A percentile compares a stretch with the other conserved stretches of the same genome.
Evolutionary conservation across 768 basidiomycete species (phyloP).

Genomic region (Kwoniella bestiolae): DNA sequence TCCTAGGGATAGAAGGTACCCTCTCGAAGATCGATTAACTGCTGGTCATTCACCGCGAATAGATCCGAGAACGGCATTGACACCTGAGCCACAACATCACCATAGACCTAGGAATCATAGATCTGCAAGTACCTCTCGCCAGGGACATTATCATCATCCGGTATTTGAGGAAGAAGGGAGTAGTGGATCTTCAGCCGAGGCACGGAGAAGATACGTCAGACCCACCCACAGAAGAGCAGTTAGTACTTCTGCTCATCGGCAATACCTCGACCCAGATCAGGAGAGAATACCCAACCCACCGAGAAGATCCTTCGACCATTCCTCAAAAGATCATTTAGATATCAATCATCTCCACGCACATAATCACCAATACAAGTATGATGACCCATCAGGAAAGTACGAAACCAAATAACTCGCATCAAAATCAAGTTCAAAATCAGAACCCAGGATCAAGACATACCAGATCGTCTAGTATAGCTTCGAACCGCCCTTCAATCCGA

Average conservation of each 20-base stretch:
- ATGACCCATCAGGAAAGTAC: slow-evolving; percentile 1
- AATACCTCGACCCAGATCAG: not conserved
- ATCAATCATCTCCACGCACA: not conserved
- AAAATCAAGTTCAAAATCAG: not conserved
- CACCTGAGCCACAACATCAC: not conserved
- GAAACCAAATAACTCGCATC: not conserved
- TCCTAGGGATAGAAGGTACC: slow-evolving; percentile 6
- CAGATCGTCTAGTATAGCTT: slow-evolving; percentile 1
- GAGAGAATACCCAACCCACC: slow-evolving; percentile 7
- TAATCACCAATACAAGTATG: not conserved
- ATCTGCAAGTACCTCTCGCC: slow-evolving; percentile 12
- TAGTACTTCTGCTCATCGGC: slow-evolving; percentile 14
- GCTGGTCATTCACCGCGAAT: not conserved
- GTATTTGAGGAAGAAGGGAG: slow-evolving; percentile 1
- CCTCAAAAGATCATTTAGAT: slow-evolving; percentile 5
- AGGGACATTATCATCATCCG: not conserved
- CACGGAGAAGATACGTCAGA: not conserved
- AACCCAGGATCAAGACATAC: slow-evolving; percentile 17
- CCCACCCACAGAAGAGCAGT: slow-evolving; percentile 9
- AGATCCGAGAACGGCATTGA: not conserved
- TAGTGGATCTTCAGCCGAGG: slow-evolving; percentile 3
- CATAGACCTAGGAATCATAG: slow-evolving; percentile 5
- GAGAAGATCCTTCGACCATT: slow-evolving; percentile 16
- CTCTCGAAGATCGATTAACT: not conserved
- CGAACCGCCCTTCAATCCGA: not conserved